Evolutionary conservation across 2,329 filamentous ascomycete genomes (phyloP), one percentile per base, ranked within the genome.

Genomic region (Arthrobotrys conoides): DNA sequence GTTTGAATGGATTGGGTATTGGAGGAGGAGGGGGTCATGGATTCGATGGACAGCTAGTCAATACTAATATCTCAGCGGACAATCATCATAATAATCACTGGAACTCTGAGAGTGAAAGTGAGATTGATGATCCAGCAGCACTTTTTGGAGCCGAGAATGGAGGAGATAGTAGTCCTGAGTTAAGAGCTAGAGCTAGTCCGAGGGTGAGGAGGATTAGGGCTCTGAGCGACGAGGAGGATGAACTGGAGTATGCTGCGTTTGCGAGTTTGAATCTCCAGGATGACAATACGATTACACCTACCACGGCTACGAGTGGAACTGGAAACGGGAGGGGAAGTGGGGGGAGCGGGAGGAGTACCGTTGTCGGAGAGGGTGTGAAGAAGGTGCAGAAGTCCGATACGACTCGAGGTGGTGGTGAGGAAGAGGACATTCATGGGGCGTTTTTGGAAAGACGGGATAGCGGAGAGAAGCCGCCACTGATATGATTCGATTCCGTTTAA

Each of bases 81-180:
- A 55, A 30, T 44, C 64, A 71, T 55, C 68, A 70, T 14, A 59
- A 59, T 8, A 72, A 69, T 36, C 63, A 72, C 33, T 72, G 76
- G 70, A 61, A 79, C 41, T 79, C 76, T n/a, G 76, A 79, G 41
- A 73, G 69, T 24, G 76, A 79, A 27, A 72, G 69, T 38, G 76
- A 79, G 55, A 67, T 79, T 20, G 76, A 79, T 53, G 76, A 79
- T 63, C 76, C 76, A 1, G 76, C 68, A 1, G 76, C 76, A 27
- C 49, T 79, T 6, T 79, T 79, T 41, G 70, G 76, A 20, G 70
- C 68, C 2, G 75, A 71, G 24, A 30, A 61, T 48, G 65, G 36
- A n/a, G 64, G 63, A 16, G 57, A 61, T 53, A 73, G 68, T 46
- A 79, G 69, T 18, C 69, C 76, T n/a, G 70, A 77, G 36, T 53